Percentiles rank a stretch among this genome's conserved stretches.
Conservation (phyloP, 306 rosid species). For the Alnus rubra region DNA sequence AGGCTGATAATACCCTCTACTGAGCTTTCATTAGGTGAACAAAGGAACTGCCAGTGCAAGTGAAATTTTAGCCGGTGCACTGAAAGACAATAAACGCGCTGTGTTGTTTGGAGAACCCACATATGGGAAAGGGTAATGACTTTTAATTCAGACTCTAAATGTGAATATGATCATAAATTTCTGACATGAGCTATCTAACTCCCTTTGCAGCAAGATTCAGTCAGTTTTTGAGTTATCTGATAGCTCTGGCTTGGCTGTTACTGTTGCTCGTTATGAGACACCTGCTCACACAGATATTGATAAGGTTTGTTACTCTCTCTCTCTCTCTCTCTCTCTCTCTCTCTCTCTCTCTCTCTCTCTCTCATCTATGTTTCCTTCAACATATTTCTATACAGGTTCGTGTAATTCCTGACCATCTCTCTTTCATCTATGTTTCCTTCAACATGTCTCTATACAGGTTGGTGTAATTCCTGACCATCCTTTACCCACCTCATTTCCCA, state of each 20-base stretch:
- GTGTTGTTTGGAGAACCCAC: slow-evolving; percentile 91
- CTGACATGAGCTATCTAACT: slow-evolving; percentile 28
- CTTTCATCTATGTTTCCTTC: background rate
- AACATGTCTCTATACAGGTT: slow-evolving; percentile 46
- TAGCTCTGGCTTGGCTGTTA: slow-evolving; percentile 93
- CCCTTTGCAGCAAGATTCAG: slow-evolving; percentile 81
- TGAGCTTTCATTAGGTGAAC: slow-evolving; percentile 65
- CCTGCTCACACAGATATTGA: slow-evolving; percentile 88
- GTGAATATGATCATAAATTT: slow-evolving; percentile 3
- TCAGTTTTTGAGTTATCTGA: slow-evolving; percentile 92
- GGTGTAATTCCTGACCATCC: slow-evolving; percentile 97
- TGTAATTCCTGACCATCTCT: slow-evolving; percentile 80
- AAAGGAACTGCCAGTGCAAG: slow-evolving; percentile 99
- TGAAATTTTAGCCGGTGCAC: slow-evolving; percentile 93
- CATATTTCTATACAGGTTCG: slow-evolving; percentile 57
- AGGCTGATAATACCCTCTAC: slow-evolving; percentile 2
- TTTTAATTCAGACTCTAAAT: slow-evolving; percentile 24
- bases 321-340: background rate
- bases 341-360: background rate
- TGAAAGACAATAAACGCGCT: slow-evolving; percentile 95
- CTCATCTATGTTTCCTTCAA: background rate
- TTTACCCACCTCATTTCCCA: slow-evolving; percentile 76
- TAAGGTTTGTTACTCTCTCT: slow-evolving; percentile 57
- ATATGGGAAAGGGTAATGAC: slow-evolving; percentile 83
- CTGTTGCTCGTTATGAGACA: slow-evolving; percentile 94